Evolutionary conservation across 2,329 filamentous ascomycete species (phyloP).

Genomic region (Dothideomycetes sp.): DNA sequence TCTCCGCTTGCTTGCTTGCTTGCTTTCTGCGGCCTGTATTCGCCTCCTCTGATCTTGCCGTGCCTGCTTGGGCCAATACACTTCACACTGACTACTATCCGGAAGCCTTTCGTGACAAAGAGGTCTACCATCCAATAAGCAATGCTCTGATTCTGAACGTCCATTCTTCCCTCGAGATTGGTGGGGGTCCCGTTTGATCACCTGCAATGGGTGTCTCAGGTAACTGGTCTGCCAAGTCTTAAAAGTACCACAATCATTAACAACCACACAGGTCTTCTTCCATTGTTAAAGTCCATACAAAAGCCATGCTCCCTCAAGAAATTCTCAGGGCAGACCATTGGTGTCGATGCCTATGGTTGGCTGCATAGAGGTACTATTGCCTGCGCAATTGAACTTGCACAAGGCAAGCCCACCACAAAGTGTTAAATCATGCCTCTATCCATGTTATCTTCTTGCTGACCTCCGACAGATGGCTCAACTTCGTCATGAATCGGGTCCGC

Average conservation of each 20-base stretch:
- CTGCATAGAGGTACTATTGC: constrained; percentile 84
- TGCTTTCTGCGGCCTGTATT: too few relatives aligned
- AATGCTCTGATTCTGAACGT: too few relatives aligned
- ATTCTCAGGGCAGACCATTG: constrained; percentile 76
- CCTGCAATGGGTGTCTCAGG: not conserved
- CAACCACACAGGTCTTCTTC: constrained; percentile 61
- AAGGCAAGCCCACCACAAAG: constrained; percentile 80
- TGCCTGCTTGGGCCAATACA: too few relatives aligned
- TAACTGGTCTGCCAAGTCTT: too few relatives aligned
- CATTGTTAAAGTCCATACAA: constrained; percentile 92
- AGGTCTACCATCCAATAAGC: too few relatives aligned
- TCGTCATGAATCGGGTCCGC: constrained; percentile 76
- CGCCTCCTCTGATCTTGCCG: too few relatives aligned
- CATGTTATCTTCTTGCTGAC: not conserved
- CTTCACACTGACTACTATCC: too few relatives aligned
- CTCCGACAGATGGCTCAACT: constrained; percentile 81
- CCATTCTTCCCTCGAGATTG: too few relatives aligned
- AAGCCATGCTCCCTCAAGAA: constrained; percentile 78
- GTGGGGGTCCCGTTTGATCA: too few relatives aligned
- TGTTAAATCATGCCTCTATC: constrained; percentile 32
- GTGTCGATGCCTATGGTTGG: constrained; percentile 98
- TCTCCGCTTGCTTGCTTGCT: too few relatives aligned
- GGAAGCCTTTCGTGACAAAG: too few relatives aligned
- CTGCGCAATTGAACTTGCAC: constrained; percentile 82
- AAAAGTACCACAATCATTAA: too few relatives aligned